Evolutionary conservation across 2,329 filamentous ascomycete genomes (phyloP), one percentile per base, ranked within the genome.

Genomic region (Hypoxylon sp.): DNA sequence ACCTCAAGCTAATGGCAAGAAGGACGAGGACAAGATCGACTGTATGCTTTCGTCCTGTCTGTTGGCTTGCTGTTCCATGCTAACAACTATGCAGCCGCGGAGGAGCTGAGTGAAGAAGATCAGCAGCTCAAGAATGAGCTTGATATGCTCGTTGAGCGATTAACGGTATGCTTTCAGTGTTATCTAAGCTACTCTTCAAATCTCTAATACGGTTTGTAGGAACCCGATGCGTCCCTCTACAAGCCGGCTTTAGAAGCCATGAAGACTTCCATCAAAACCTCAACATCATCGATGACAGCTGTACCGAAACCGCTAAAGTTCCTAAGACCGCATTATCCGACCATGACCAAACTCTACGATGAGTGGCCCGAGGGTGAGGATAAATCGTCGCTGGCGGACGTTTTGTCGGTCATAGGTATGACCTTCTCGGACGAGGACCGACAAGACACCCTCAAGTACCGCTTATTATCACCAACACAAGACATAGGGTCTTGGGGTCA

Each of bases 221-320:
- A 98, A 84, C 87, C 91, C 72, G 92, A 98, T 82, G 86, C 87
- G 72, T 90, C 89, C 65, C 91, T 98, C 74, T 98, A 98, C 85
- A 95, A 94, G 80, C 89, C 94, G 65, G 92, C 96, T 60, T 86
- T 99, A 73, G 94, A 98, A 81, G 92, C 94, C 73, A 98, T 99
- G 89, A 98, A 98, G 85, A 93, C 91, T 77, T 97, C 93, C 79
- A 99, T 99, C 86, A 98, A 98, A 86, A 99, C 96, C 61, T 97
- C 96, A 66, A 99, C 96, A 73, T 98, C 94, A 65, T 99, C 97
- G 49, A 99, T 99, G 96, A 99, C 96, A 52, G 96, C 96, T 66
- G 96, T 99, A 69, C 96, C 97, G 23, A 99, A 99, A 83, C 96
- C 96, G 34, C 87, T 99, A 76, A 99, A 99, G 82, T 99, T 99